These are phyloP conservation scores for Nyssa sinensis DNA, from an alignment of 148 eudicot genomes.

Conservation along the genomic window DNA sequence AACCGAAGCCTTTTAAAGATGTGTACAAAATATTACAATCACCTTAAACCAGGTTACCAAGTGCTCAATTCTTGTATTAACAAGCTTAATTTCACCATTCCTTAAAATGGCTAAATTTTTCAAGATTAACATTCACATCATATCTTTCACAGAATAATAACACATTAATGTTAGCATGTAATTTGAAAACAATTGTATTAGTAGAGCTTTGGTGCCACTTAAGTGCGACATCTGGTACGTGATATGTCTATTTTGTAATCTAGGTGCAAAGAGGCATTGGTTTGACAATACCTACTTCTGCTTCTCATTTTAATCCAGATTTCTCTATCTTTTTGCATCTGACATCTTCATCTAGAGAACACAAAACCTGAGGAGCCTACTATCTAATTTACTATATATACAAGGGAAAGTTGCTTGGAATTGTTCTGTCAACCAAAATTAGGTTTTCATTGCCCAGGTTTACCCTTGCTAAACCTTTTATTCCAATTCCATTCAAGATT, in stretches of 20 bases:
- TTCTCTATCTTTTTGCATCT: neutral
- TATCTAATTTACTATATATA: neutral
- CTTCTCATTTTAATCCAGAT: neutral
- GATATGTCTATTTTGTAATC: neutral
- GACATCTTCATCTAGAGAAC: neutral
- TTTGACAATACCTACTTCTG: neutral
- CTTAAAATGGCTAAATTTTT: neutral
- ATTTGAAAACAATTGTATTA: neutral
- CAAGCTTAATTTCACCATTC: neutral
- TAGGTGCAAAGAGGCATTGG: neutral
- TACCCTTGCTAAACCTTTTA: no score
- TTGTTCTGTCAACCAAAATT: no score
- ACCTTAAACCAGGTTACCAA: neutral
- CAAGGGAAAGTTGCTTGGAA: no score
- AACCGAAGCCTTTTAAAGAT: neutral
- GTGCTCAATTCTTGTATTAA: neutral
- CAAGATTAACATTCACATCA: neutral
- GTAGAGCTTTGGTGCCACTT: neutral
- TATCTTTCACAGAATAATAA: neutral
- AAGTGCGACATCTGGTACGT: no score
- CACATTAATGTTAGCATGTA: constrained; percentile 1
- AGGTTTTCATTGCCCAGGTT: no score
- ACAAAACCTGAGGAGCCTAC: neutral
- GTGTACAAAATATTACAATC: neutral
- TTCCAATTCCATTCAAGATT: no score